Base-by-base conservation (phyloP, 257 asterid genomes). In the Linaria vulgaris region DNA sequence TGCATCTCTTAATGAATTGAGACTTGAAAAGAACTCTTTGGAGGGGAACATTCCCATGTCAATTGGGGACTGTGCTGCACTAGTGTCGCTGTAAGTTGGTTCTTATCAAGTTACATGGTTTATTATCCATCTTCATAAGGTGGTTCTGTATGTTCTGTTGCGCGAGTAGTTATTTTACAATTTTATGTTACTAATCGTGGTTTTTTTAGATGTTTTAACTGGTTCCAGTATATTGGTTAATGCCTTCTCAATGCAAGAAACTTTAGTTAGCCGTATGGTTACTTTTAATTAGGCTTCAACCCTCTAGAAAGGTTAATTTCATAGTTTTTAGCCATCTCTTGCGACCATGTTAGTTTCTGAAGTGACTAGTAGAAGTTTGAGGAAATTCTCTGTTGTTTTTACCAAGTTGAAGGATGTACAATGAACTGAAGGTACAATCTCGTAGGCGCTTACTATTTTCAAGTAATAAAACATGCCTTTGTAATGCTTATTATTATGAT, bases 71-170 rank as follows among this genome's bases (percentile, higher is more conserved):
- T 88, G 94, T 75, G 61, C 80, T 21, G 68, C 81, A 37, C 80
- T 91, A 39, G 59, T 62, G 23, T 61, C 80, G 58, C 69, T 87
- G 97, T 90, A 82, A 90, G 97, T 79, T n/a, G n/a, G n/a, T 70
- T 44, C 74, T 38, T 44, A 12, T 43, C 54, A 52, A 53, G 7
- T 59, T 68, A 69, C 50, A 45, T 63, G 53, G 15, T 69, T 34
- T 67, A 54, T 57, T 49, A 58, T 59, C 21, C 58, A 10, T 30
- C 5, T 15, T 46, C 54, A 38, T 31, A 44, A 27, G n/a, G 1
- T 52, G 52, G 20, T 57, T 52, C 8, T 31, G 21, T 63, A 14
- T 22, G 9, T 51, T 5, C 49, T 13, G 63, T 15, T 10, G 56
- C 46, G 48, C 25, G 44, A 15, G 19, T 37, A n/a, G n/a, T n/a